Conservation (phyloP, 192 early-diverging fungal genomes). For the Linnemannia hyalina region DNA sequence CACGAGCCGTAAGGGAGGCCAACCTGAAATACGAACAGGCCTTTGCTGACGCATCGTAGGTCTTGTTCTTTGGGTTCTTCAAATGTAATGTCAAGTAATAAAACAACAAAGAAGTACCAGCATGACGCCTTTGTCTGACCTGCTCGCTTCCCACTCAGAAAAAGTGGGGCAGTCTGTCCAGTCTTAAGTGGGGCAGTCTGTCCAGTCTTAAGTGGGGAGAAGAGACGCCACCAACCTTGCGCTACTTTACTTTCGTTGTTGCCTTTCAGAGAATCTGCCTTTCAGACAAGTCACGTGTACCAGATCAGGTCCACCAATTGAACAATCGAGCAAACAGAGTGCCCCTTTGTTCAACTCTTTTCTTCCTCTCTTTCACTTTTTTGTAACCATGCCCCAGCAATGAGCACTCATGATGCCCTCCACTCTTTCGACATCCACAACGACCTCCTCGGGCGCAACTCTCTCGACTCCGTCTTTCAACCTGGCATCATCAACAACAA, state of each 20-base stretch:
- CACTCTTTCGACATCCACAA: conserved; percentile 29
- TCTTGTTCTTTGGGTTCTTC: background rate
- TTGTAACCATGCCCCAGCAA: conserved; percentile 36
- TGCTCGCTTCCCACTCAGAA: background rate
- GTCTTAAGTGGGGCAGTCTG: too few species aligned
- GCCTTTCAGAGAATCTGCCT: too few species aligned
- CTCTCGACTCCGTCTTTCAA: background rate
- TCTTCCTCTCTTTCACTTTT: background rate
- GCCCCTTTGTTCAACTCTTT: background rate
- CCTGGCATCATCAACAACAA: background rate
- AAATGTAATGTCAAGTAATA: background rate
- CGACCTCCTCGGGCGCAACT: conserved; percentile 30
- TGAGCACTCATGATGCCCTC: conserved; percentile 40
- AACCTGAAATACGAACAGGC: conserved; percentile 47
- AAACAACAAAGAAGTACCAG: background rate
- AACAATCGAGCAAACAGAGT: background rate
- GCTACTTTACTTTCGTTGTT: too few species aligned
- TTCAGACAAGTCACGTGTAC: background rate
- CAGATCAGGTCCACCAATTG: background rate
- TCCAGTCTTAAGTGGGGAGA: too few species aligned
- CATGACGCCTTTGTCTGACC: background rate
- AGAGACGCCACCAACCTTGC: background rate
- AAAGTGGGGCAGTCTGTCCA: background rate
- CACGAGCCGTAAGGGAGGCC: conserved; percentile 37
- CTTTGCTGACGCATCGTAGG: conserved; percentile 26